Evolutionary conservation across 2,329 filamentous ascomycete genomes (phyloP), one percentile per base, ranked within the genome.

Genomic region (Incumbomyces delicatus): DNA sequence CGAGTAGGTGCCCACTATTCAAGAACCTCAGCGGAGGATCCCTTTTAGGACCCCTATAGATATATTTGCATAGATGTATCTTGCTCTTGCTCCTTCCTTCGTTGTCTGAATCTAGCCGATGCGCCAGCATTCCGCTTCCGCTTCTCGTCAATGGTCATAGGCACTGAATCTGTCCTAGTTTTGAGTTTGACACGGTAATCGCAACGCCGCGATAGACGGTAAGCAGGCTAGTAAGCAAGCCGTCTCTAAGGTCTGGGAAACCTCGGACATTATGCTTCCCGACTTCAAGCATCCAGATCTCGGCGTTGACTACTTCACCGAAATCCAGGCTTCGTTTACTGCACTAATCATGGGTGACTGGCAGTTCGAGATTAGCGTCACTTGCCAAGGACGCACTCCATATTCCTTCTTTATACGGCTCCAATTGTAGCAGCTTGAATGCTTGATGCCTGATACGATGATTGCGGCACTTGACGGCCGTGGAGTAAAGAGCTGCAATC

Each of bases 81-180:
- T 56, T 77, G 78, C 61, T 90, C 85, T 62, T 84, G 82, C 59
- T 88, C 85, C 66, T 94, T 94, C 60, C 87, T 81, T 50, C 88
- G 77, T 59, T 81, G 79, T 47, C 87, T 77, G 54, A 94, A 92
- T 49, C 87, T 76, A 39, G 86, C 86, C 47, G 87, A 94, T 4
- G 87, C 87, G 40, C 85, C 85, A 35, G 87, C 87, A 59, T 94
- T 94, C 42, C 87, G 78, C 62, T 84, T 82, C 47, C 87, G 75
- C 66, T 92, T 94, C 63, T 94, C 86, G 58, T 92, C 85, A n/a
- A n/a, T n/a, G n/a, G n/a, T n/a, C n/a, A n/a, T n/a, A n/a, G n/a
- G n/a, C n/a, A n/a, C n/a, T n/a, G n/a, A n/a, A n/a, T n/a, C n/a
- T n/a, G n/a, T n/a, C n/a, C n/a, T n/a, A n/a, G n/a, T n/a, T n/a